phyloP scores from a whole-genome alignment of 202 grass and related monocot species.

The Panicum hallii region DNA sequence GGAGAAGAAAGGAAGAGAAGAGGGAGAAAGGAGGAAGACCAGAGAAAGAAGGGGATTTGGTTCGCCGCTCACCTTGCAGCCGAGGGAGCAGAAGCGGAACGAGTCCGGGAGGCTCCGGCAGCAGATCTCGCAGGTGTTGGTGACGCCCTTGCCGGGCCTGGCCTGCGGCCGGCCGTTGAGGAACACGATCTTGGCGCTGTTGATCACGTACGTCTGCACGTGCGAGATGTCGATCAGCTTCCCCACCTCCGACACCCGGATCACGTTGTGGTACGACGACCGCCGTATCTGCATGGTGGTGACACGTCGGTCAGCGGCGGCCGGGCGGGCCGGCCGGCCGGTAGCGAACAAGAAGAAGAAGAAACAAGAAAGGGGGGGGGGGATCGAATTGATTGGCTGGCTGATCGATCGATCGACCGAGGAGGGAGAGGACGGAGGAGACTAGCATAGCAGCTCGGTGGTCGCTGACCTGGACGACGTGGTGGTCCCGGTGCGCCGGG shows the following conservation, averaged over 20 bases:
- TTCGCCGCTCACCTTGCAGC: constrained; percentile 57
- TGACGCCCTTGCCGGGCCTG: constrained; percentile 77
- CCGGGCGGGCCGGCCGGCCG: neutral
- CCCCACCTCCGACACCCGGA: constrained; percentile 82
- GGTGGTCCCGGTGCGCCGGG: constrained; percentile 66
- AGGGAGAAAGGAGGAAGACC: neutral
- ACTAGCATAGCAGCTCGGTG: neutral
- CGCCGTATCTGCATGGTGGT: constrained; percentile 55
- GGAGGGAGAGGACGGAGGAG: neutral
- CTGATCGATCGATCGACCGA: neutral
- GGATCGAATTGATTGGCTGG: neutral
- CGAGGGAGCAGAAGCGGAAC: constrained; percentile 87
- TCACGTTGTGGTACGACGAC: constrained; percentile 95
- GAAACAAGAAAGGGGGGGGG: neutral
- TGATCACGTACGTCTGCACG: constrained; percentile 93
- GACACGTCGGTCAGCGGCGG: neutral
- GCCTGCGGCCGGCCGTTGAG: constrained; percentile 84
- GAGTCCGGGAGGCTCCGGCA: constrained; percentile 81
- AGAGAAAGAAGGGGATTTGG: neutral
- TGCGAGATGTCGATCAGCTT: constrained; percentile 90
- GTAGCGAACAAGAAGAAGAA: neutral
- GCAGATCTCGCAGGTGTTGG: constrained; percentile 86
- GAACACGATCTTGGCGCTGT: constrained; percentile 93
- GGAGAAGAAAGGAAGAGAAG: neutral
- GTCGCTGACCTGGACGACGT: constrained; percentile 64